A percentile compares a stretch with the other conserved stretches of the same genome.
Evolutionary conservation across 2,329 filamentous ascomycete genomes (phyloP).

Genomic region (Sarocladium kiliense): DNA sequence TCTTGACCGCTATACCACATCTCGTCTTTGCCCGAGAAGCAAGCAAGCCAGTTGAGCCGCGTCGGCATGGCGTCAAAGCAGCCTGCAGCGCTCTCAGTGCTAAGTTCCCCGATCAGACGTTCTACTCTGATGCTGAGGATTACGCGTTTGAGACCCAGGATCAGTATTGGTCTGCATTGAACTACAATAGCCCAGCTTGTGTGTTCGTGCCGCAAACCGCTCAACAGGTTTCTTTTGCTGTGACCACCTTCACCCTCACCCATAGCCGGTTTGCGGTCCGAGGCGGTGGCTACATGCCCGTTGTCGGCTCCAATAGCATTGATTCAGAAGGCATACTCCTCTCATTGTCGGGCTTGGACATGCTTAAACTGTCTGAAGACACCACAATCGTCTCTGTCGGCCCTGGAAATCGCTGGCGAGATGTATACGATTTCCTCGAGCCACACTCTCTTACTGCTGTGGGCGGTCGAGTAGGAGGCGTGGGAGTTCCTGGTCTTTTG

Average conservation of each 20-base stretch:
- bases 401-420: slow-evolving; percentile 34
- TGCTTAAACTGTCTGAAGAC: slow-evolving; percentile 12
- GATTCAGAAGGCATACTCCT: slow-evolving; percentile 20
- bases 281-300: slow-evolving; percentile 24
- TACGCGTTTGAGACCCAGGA: background rate
- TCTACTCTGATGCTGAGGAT: background rate
- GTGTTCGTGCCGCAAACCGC: slow-evolving; percentile 20
- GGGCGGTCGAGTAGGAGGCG: slow-evolving; percentile 13
- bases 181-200: slow-evolving; percentile 16
- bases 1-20: slow-evolving; percentile 3
- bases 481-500: slow-evolving; percentile 13
- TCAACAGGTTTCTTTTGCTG: slow-evolving; percentile 17
- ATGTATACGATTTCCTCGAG: slow-evolving; percentile 12
- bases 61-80: background rate
- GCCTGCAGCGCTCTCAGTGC: background rate
- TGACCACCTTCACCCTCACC: slow-evolving; percentile 18
- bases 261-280: slow-evolving; percentile 18
- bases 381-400: slow-evolving; percentile 34
- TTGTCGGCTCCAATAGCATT: slow-evolving; percentile 21
- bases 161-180: slow-evolving; percentile 5
- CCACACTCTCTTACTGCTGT: slow-evolving; percentile 9
- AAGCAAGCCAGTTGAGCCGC: background rate
- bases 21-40: background rate
- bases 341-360: slow-evolving; percentile 11
- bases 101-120: background rate